These are phyloP conservation scores for Piper betle DNA, from an alignment of 164 flowering plant genomes.

Conservation along the genomic window DNA sequence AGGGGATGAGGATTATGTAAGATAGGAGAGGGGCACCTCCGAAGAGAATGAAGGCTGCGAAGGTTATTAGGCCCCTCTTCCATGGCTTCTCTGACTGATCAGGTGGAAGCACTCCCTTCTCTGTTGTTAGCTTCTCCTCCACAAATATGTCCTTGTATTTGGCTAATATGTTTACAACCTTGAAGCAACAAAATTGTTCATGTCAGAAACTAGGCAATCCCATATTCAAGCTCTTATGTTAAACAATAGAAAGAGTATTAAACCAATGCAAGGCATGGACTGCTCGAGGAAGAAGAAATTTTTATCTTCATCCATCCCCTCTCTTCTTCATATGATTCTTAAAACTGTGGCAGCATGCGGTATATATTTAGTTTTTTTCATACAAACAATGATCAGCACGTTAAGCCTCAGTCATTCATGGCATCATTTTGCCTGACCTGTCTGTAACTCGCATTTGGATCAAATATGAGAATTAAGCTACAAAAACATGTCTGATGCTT, in stretches of 20 bases:
- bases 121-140: constrained; percentile 33
- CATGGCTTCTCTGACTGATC: constrained; percentile 42
- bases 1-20: constrained; percentile 48
- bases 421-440: too few species aligned
- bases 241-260: not conserved
- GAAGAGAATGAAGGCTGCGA: constrained; percentile 35
- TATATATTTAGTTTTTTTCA: too few species aligned
- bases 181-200: not conserved
- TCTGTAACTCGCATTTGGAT: too few species aligned
- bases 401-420: too few species aligned
- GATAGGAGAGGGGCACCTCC: constrained; percentile 53
- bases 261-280: too few species aligned
- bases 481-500: too few species aligned
- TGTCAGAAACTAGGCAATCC: not conserved
- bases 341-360: too few species aligned
- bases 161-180: constrained; percentile 43
- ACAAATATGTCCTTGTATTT: constrained; percentile 45
- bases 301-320: too few species aligned
- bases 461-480: too few species aligned
- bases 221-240: not conserved
- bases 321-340: too few species aligned
- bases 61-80: constrained; percentile 49
- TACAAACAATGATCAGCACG: too few species aligned
- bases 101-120: constrained; percentile 34
- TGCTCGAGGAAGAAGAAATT: too few species aligned